These are phyloP conservation scores for Diutina mesorugosa DNA, from an alignment of 1,139 yeast genomes.

Conservation along the genomic window DNA sequence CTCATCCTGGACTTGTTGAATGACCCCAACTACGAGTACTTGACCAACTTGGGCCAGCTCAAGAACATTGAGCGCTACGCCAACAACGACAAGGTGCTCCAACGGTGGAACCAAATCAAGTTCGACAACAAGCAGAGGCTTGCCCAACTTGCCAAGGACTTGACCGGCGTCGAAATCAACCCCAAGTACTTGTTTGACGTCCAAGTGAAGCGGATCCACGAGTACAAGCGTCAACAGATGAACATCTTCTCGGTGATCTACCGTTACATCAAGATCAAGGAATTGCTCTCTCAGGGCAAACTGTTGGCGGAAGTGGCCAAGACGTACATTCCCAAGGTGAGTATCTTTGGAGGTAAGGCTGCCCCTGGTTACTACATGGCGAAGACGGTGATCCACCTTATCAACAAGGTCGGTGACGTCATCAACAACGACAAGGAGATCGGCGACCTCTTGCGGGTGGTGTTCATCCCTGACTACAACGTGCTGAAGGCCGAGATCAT, in stretches of 20 bases:
- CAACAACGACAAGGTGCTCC: constrained; percentile 57
- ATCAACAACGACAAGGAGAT: constrained; percentile 68
- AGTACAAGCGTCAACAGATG: constrained; percentile 89
- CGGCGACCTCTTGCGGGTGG: constrained; percentile 69
- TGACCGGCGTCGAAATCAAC: constrained; percentile 59
- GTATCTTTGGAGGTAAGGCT: constrained; percentile 86
- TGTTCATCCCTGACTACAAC: constrained; percentile 82
- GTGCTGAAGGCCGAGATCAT: constrained; percentile 91
- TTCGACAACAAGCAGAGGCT: constrained; percentile 55
- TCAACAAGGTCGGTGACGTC: constrained; percentile 70
- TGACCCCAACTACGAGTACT: constrained; percentile 46
- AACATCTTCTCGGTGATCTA: constrained; percentile 82
- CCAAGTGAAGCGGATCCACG: constrained; percentile 92
- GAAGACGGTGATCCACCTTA: constrained; percentile 74
- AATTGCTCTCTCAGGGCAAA: constrained; percentile 36
- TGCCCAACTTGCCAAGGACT: constrained; percentile 54
- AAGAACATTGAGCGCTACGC: constrained; percentile 56
- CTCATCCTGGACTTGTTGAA: constrained; percentile 65
- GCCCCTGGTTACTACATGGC: constrained; percentile 98
- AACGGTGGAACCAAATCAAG: constrained; percentile 63
- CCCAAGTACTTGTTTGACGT: constrained; percentile 74
- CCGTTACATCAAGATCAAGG: constrained; percentile 68
- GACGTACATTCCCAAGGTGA: constrained; percentile 63
- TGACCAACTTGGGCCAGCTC: constrained; percentile 57
- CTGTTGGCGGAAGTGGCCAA: constrained; percentile 45